A percentile compares a stretch with the other conserved stretches of the same genome.
Conservation (phyloP, 352 stramenopile species). For the Globisporangium carolinianum region DNA sequence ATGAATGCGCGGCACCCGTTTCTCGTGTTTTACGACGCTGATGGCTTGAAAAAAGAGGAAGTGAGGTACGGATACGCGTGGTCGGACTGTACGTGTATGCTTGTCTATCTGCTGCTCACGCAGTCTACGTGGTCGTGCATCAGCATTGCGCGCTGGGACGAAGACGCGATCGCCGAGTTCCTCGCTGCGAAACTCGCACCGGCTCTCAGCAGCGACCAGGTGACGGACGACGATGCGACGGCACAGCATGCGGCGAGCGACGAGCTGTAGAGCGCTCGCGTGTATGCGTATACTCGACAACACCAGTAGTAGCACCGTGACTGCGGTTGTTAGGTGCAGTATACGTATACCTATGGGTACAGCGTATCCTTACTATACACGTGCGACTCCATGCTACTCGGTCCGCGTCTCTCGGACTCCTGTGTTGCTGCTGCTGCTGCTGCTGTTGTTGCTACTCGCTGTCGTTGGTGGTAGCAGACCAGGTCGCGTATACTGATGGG, state of each 20-base stretch:
- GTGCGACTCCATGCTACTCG: not conserved
- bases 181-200: conserved; percentile 49
- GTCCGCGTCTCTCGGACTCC: not conserved
- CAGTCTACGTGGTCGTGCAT: not conserved
- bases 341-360: no score
- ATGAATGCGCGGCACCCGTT: conserved; percentile 39
- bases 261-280: conserved; percentile 4
- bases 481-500: no score
- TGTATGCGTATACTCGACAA: no score
- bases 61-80: conserved; percentile 33
- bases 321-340: no score
- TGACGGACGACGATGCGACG: conserved; percentile 3
- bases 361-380: no score
- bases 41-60: conserved; percentile 46
- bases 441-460: not conserved
- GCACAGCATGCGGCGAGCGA: conserved; percentile 17
- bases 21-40: conserved; percentile 56
- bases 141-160: conserved; percentile 67
- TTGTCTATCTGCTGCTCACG: no score
- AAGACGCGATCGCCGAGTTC: conserved; percentile 69
- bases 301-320: no score
- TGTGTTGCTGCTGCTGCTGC: not conserved
- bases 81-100: no score
- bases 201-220: not conserved
- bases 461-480: not conserved